Percentiles rank a stretch among this genome's conserved stretches.
phyloP scores from a whole-genome alignment of 2,329 filamentous ascomycete species.

The Trichophyton schoenleinii region DNA sequence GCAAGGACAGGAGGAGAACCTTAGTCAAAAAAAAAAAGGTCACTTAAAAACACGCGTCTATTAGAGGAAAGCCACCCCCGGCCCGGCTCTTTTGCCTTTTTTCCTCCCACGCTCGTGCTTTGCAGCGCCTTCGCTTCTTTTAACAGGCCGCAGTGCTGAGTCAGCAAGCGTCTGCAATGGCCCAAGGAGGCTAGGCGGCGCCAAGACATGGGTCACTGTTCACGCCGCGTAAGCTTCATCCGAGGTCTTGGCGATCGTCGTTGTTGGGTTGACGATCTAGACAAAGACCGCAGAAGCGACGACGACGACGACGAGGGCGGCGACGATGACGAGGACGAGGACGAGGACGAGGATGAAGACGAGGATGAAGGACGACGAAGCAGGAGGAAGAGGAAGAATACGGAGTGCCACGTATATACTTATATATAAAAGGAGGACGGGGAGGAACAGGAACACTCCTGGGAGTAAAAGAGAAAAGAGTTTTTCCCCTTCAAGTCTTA shows the following conservation, averaged over 20 bases:
- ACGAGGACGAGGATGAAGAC: neutral
- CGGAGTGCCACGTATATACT: too few relatives aligned
- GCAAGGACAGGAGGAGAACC: too few relatives aligned
- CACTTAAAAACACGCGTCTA: too few relatives aligned
- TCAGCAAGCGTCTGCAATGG: neutral
- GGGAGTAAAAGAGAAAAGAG: neutral
- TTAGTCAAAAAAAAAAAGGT: too few relatives aligned
- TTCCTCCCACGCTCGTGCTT: too few relatives aligned
- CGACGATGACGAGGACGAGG: neutral
- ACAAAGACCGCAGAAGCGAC: neutral
- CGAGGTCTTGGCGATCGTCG: neutral
- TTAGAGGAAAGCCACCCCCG: too few relatives aligned
- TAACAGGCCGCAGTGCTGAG: neutral
- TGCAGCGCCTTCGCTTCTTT: neutral
- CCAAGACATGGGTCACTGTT: neutral
- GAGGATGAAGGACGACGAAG: neutral
- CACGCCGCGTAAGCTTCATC: constrained; percentile 1
- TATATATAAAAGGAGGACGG: too few relatives aligned
- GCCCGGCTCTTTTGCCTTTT: neutral
- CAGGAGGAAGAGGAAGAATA: neutral
- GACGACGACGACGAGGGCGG: neutral
- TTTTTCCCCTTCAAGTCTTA: neutral
- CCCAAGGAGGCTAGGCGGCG: neutral
- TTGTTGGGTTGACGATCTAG: neutral
- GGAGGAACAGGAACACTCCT: too few relatives aligned